These are phyloP conservation scores for Microthlaspi erraticum DNA, from an alignment of 345 rosid genomes.

Conservation along the genomic window DNA sequence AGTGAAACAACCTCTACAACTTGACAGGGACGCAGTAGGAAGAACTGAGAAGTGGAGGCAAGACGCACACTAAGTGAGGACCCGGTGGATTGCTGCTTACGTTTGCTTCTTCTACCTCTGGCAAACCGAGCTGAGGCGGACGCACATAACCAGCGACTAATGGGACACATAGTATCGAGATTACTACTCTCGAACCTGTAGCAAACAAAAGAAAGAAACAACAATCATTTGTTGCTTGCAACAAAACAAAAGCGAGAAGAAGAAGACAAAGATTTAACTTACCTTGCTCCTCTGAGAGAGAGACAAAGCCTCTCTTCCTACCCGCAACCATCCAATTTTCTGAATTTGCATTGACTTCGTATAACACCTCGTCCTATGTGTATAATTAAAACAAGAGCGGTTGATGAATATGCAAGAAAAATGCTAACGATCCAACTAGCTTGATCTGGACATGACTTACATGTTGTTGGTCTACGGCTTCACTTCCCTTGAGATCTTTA, in stretches of 20 bases:
- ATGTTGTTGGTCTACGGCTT: conserved; percentile 39
- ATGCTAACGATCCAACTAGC: neutral
- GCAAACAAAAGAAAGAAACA: conserved; percentile 7
- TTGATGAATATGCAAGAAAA: neutral
- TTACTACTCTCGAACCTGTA: conserved; percentile 58
- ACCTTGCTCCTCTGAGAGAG: conserved; percentile 79
- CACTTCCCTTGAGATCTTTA: conserved; percentile 59
- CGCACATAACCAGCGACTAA: conserved; percentile 86
- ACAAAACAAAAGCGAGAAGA: conserved; percentile 8
- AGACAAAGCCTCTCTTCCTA: conserved; percentile 85
- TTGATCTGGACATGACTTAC: conserved; percentile 52
- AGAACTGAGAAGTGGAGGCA: conserved; percentile 90
- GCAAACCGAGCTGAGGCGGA: conserved; percentile 80
- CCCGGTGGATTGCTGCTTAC: conserved; percentile 88
- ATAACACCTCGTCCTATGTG: conserved; percentile 76
- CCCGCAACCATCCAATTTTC: conserved; percentile 98
- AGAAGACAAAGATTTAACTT: neutral
- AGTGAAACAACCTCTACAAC: conserved; percentile 15
- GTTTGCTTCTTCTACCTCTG: conserved; percentile 64
- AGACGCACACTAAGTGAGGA: conserved; percentile 86
- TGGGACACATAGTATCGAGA: conserved; percentile 82
- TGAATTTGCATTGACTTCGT: conserved; percentile 77
- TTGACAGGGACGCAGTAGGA: conserved; percentile 77
- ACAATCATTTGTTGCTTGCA: conserved; percentile 5
- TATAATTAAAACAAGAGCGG: conserved; percentile 20